Evolutionary conservation across 139 green algal genomes (phyloP), one percentile per base, ranked within the genome.

Genomic region (Coelastrella sp.): DNA sequence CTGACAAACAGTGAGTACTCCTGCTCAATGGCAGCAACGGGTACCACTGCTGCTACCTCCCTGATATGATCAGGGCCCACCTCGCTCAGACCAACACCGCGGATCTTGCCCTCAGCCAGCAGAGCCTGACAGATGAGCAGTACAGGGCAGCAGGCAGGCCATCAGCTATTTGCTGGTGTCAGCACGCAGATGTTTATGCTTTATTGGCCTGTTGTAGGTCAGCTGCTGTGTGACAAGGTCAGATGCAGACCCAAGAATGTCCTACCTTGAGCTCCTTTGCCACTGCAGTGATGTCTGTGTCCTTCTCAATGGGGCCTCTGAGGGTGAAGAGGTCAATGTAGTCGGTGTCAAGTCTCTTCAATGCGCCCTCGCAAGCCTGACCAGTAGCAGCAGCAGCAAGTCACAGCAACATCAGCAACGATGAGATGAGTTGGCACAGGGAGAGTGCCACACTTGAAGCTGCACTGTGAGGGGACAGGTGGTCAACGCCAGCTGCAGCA

Each of bases 81-180:
- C 93, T 98, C 96, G 12, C 88, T 95, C 22, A 98, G 25, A 0
- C 96, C 96, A 12, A 98, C 91, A 90, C 97, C 93, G 87, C 92
- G 22, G 57, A 97, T 88, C 92, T 97, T 98, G 84, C 96, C 96
- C 81, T 96, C 94, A 17, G 93, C 79, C 57, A 96, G 90, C 72
- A 97, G 86, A 6, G 56, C 68, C 84, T 89, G 82, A 72, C 15
- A 17, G 35, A 49, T 49, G 35, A 3, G 68, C 8, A 70, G 63
- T 22, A 70, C 12, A 70, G 63, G 63, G 63, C 63, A 70, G 63
- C 15, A 22, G 12, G 63, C 12, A 49, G 35, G 35, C 35, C 3
- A 49, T 49, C 35, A 49, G 35, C 35, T 49, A 3, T 49, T 49
- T 49, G 35, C 35, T 49, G 35, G 3, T 49, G 35, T 3, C 35